Conservation (phyloP, 805 yeast species). For the Maudiozyma serrabonitensis region DNA sequence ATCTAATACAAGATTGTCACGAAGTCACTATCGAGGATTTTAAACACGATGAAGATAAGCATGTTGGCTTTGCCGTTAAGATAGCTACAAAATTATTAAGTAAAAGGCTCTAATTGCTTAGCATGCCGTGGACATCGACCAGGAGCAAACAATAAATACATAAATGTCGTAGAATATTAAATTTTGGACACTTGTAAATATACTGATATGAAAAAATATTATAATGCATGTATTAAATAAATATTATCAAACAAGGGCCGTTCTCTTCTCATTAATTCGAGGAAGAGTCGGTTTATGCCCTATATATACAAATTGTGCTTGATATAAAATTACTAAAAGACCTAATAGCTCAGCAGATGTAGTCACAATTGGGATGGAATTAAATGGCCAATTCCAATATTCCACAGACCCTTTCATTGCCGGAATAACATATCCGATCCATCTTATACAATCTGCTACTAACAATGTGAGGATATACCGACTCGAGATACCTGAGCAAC, state of each 20-base stretch:
- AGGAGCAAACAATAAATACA: no score
- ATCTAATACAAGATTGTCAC: constrained; percentile 45
- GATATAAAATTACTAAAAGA: constrained; percentile 15
- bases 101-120: constrained; percentile 35
- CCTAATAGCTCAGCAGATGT: constrained; percentile 10
- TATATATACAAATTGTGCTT: constrained; percentile 20
- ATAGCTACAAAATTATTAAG: constrained; percentile 58
- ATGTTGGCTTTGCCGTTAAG: constrained; percentile 52
- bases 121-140: no score
- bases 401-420: not conserved
- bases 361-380: constrained; percentile 15
- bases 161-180: no score
- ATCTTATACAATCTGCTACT: constrained; percentile 2
- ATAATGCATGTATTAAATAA: not conserved
- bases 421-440: not conserved
- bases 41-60: constrained; percentile 46
- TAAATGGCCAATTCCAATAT: constrained; percentile 19
- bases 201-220: not conserved
- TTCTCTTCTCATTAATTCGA: constrained; percentile 4
- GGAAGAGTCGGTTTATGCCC: constrained; percentile 16
- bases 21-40: constrained; percentile 53
- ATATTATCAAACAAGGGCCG: not conserved
- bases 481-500: constrained; percentile 25
- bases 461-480: constrained; percentile 12
- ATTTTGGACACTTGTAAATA: not conserved